phyloP scores from a whole-genome alignment of 2,329 filamentous ascomycete genomes.

The Cytospora mali region DNA sequence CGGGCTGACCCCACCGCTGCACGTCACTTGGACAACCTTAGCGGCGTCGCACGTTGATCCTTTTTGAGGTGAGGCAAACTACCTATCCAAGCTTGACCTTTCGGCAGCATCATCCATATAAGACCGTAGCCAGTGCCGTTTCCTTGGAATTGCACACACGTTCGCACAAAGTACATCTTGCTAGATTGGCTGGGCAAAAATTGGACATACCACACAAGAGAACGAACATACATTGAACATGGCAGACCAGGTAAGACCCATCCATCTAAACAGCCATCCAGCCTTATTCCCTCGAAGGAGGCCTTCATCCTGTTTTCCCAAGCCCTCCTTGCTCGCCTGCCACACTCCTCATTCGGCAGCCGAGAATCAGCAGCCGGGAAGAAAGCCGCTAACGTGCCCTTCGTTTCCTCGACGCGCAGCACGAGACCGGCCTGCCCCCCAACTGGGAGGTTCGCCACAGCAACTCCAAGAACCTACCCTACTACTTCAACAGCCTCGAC shows the following conservation, averaged over 20 bases:
- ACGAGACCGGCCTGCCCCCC: conserved; percentile 78
- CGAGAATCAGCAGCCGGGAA: not conserved
- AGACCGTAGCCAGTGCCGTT: not conserved
- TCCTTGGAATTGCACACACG: not conserved
- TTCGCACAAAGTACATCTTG: not conserved
- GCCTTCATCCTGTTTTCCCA: not conserved
- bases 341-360: not conserved
- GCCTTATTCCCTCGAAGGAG: conserved; percentile 10
- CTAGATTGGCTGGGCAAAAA: not conserved
- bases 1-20: conserved; percentile 11
- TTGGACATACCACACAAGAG: conserved; percentile 1
- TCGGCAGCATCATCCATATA: conserved; percentile 6
- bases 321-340: not conserved
- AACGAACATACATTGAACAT: not conserved
- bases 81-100: conserved; percentile 11
- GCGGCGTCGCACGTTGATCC: conserved; percentile 9
- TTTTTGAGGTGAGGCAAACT: too few relatives aligned
- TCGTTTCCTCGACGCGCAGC: conserved; percentile 42
- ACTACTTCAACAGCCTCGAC: conserved; percentile 91
- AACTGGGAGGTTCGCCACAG: conserved; percentile 97
- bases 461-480: conserved; percentile 97
- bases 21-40: conserved; percentile 28
- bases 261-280: not conserved
- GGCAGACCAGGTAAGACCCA: conserved; percentile 25
- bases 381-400: conserved; percentile 6